These are phyloP conservation scores for Sporopachydermia cereana DNA, from an alignment of 1,139 yeast species.

Conservation along the genomic window DNA sequence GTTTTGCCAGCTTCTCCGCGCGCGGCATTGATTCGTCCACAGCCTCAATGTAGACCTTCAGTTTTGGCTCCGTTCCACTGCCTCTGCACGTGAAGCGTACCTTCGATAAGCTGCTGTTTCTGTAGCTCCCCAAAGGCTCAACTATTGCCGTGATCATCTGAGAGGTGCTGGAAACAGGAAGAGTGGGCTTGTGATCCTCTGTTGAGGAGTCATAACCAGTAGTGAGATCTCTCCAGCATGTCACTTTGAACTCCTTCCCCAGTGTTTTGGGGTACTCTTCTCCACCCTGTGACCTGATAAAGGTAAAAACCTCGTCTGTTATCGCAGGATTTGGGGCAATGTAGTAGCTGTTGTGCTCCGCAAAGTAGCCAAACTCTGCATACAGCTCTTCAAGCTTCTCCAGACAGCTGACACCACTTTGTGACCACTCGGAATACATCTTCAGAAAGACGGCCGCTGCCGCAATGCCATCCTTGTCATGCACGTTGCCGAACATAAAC, in stretches of 20 bases:
- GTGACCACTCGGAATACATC: conserved; percentile 42
- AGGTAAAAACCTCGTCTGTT: conserved; percentile 42
- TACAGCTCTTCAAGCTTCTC: conserved; percentile 49
- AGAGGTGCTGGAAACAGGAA: conserved; percentile 61
- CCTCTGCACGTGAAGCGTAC: conserved; percentile 83
- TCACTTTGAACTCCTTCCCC: conserved; percentile 41
- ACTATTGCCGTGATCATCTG: conserved; percentile 74
- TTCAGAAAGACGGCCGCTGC: conserved; percentile 76
- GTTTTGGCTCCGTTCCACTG: conserved; percentile 93
- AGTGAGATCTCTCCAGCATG: conserved; percentile 76
- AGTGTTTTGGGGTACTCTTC: conserved; percentile 30
- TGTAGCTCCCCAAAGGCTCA: conserved; percentile 16
- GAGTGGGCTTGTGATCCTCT: conserved; percentile 38
- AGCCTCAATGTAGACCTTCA: conserved; percentile 87
- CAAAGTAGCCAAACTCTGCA: conserved; percentile 61
- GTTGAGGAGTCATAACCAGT: conserved; percentile 69
- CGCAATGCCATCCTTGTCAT: conserved; percentile 88
- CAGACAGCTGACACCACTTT: conserved; percentile 21
- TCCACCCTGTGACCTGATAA: conserved; percentile 26
- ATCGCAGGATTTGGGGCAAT: conserved; percentile 41
- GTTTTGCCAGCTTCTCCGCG: conserved; percentile 37
- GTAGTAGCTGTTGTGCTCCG: conserved; percentile 83
- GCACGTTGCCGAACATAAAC: conserved; percentile 76
- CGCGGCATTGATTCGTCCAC: conserved; percentile 31
- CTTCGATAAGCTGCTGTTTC: conserved; percentile 18